Percentiles rank a stretch among this genome's conserved stretches.
These are phyloP conservation scores for Geotrichum europaeum DNA, from an alignment of 1,139 yeast species.

Conservation along the genomic window DNA sequence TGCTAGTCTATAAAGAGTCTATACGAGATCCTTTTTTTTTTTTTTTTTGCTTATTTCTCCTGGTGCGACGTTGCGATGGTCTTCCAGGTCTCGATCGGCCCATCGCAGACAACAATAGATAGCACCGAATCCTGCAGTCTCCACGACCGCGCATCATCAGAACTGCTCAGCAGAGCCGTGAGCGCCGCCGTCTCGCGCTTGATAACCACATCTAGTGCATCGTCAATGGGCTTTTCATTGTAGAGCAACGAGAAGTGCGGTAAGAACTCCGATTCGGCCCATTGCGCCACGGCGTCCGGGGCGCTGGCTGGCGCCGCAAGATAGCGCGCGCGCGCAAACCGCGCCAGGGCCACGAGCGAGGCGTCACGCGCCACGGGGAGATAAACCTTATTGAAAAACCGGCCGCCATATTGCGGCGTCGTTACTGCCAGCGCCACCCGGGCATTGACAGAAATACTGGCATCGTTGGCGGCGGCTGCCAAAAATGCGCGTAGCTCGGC, in stretches of 20 bases:
- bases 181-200: neutral
- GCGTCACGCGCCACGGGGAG: neutral
- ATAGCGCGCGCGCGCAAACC: neutral
- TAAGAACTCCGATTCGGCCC: neutral
- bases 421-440: neutral
- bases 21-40: neutral
- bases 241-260: slow-evolving; percentile 7
- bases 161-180: neutral
- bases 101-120: slow-evolving; percentile 6
- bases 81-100: slow-evolving; percentile 7
- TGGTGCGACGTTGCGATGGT: neutral
- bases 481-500: neutral
- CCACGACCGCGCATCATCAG: neutral
- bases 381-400: slow-evolving; percentile 2
- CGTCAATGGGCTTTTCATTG: neutral
- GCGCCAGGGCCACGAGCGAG: neutral
- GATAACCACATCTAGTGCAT: neutral
- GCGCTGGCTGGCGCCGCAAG: neutral
- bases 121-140: neutral
- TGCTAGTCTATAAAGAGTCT: neutral
- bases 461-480: neutral
- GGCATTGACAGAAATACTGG: neutral
- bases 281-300: neutral
- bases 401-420: neutral
- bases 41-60: neutral